These are phyloP conservation scores for Aquilaria agallochum DNA, from an alignment of 441 rosid species.

Conservation along the genomic window DNA sequence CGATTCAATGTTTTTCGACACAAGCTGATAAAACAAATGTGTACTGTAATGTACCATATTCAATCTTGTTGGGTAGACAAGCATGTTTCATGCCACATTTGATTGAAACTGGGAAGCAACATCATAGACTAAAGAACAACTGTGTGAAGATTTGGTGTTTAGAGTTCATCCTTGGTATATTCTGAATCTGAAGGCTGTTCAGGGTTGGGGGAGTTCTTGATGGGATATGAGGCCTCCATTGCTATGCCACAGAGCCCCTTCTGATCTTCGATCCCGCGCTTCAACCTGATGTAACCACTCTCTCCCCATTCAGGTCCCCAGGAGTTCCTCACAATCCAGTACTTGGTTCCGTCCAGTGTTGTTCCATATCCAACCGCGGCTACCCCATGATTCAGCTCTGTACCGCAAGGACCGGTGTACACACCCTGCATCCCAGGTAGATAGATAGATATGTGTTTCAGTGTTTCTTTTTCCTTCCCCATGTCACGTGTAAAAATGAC, in stretches of 20 bases:
- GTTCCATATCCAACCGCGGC: conserved; percentile 78
- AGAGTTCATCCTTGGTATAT: conserved; percentile 71
- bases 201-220: conserved; percentile 69
- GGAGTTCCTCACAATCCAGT: conserved; percentile 87
- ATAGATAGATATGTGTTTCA: too few relatives aligned
- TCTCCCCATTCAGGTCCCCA: conserved; percentile 97
- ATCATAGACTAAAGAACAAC: too few relatives aligned
- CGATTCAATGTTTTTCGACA: too few relatives aligned
- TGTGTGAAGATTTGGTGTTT: conserved; percentile 1
- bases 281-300: conserved; percentile 78
- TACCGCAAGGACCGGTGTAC: conserved; percentile 67
- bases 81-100: too few relatives aligned
- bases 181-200: neutral
- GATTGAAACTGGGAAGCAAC: too few relatives aligned
- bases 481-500: too few relatives aligned
- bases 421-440: conserved; percentile 52
- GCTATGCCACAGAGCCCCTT: conserved; percentile 85
- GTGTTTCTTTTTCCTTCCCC: too few relatives aligned
- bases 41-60: too few relatives aligned
- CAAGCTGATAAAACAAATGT: too few relatives aligned
- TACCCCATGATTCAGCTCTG: conserved; percentile 71
- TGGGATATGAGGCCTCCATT: conserved; percentile 82
- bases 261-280: conserved; percentile 46
- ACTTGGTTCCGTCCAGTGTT: conserved; percentile 62
- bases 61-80: too few relatives aligned